Evolutionary conservation across 2,329 filamentous ascomycete genomes (phyloP).

Genomic region (Diaporthe sp.): DNA sequence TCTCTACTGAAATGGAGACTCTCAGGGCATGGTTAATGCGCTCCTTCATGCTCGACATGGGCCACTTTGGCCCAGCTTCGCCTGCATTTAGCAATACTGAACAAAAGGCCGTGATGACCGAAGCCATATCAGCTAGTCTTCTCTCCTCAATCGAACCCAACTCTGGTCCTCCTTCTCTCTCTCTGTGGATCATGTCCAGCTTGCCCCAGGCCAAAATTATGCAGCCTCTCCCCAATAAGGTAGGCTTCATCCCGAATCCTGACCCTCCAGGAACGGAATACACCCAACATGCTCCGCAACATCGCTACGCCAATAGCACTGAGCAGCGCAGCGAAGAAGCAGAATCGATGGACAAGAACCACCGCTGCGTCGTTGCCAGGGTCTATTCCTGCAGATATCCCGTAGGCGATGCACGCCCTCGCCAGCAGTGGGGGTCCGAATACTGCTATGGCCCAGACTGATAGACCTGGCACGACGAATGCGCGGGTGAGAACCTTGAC

Average conservation of each 20-base stretch:
- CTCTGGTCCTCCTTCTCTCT: slow-evolving; percentile 36
- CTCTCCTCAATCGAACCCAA: slow-evolving; percentile 34
- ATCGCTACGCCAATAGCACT: slow-evolving; percentile 59
- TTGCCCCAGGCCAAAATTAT: slow-evolving; percentile 80
- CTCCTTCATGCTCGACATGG: background rate
- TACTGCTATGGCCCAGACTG: slow-evolving; percentile 74
- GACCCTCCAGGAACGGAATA: slow-evolving; percentile 81
- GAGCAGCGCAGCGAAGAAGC: slow-evolving; percentile 77
- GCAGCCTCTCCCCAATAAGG: slow-evolving; percentile 91
- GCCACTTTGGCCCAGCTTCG: background rate
- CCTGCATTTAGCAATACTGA: background rate
- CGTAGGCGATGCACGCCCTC: slow-evolving; percentile 58
- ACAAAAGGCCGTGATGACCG: background rate
- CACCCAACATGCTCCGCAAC: slow-evolving; percentile 66
- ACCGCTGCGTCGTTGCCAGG: slow-evolving; percentile 45
- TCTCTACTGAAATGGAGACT: background rate
- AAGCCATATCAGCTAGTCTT: background rate
- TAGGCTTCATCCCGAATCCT: slow-evolving; percentile 95
- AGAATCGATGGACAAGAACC: slow-evolving; percentile 64
- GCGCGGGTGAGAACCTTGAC: slow-evolving; percentile 83
- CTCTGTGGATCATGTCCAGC: slow-evolving; percentile 46
- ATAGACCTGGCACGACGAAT: slow-evolving; percentile 81
- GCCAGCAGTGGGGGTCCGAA: slow-evolving; percentile 73
- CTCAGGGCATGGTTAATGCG: background rate
- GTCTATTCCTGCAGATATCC: slow-evolving; percentile 37